A percentile compares a stretch with the other conserved stretches of the same genome.
Evolutionary conservation across 1,284 basidiomycete species (phyloP).

Genomic region (Flammula alnicola): DNA sequence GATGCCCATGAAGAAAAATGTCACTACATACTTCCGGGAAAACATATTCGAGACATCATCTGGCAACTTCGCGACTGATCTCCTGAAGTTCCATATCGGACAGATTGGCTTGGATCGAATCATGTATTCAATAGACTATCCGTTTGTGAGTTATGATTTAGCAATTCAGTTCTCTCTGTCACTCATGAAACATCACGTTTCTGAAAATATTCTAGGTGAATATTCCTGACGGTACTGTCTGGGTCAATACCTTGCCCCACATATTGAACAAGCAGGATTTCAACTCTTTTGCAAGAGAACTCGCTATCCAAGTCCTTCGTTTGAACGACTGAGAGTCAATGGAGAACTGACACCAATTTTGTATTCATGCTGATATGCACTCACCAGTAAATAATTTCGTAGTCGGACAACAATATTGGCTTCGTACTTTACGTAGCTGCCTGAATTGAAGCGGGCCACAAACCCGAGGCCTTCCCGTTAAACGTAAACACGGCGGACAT

Average conservation of each 20-base stretch:
- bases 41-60: conserved; percentile 50
- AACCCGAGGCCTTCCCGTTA: too few relatives aligned
- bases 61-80: conserved; percentile 45
- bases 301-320: conserved; percentile 7
- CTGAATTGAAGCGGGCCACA: too few relatives aligned
- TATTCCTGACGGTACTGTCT: not conserved
- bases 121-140: conserved; percentile 47
- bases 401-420: too few relatives aligned
- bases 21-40: conserved; percentile 43
- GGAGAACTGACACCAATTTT: too few relatives aligned
- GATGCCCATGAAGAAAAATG: conserved; percentile 46
- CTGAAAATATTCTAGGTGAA: not conserved
- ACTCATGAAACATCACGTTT: not conserved
- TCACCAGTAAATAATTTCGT: too few relatives aligned
- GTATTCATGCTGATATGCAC: too few relatives aligned
- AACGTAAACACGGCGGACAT: too few relatives aligned
- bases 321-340: conserved; percentile 8
- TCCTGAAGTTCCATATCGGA: conserved; percentile 43
- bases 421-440: too few relatives aligned
- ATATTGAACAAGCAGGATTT: not conserved
- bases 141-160: not conserved
- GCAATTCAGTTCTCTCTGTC: not conserved
- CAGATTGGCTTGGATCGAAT: conserved; percentile 46
- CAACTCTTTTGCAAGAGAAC: conserved; percentile 1
- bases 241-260: conserved; percentile 3